phyloP scores from a whole-genome alignment of 129 eudicot genomes.

The Chrysanthemum seticuspe region DNA sequence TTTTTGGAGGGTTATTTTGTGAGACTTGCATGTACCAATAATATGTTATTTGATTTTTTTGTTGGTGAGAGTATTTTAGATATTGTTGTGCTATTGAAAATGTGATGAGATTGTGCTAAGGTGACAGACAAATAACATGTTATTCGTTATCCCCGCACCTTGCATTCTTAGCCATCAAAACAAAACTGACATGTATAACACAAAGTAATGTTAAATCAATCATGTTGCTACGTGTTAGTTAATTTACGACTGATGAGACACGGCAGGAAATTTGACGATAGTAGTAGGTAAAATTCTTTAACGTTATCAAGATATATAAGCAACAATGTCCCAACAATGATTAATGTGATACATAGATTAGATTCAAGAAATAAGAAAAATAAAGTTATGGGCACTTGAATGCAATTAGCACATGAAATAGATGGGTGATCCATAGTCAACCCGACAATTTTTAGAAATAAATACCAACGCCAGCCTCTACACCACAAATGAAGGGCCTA shows the following conservation, averaged over 20 bases:
- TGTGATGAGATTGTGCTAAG: too few relatives aligned
- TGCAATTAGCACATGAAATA: background rate
- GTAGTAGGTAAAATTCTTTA: background rate
- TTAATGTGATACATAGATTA: slow-evolving; percentile 8
- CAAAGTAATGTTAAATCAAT: background rate
- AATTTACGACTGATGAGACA: background rate
- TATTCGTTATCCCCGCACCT: too few relatives aligned
- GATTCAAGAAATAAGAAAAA: background rate
- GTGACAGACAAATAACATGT: too few relatives aligned
- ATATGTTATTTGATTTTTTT: too few relatives aligned
- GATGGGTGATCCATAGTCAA: slow-evolving; percentile 7
- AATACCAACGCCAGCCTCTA: background rate
- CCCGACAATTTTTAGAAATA: slow-evolving; percentile 6
- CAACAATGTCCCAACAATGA: background rate
- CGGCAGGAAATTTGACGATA: background rate
- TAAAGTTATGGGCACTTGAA: slow-evolving; percentile 1
- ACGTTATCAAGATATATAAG: background rate
- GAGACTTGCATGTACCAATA: too few relatives aligned
- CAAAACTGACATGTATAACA: too few relatives aligned
- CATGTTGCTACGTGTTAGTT: background rate
- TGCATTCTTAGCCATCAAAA: too few relatives aligned
- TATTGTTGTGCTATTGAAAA: too few relatives aligned
- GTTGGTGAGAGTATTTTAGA: too few relatives aligned
- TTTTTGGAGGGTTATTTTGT: too few relatives aligned
- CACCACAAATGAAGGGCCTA: slow-evolving; percentile 13